phyloP scores from a whole-genome alignment of 805 yeast genomes.

The Candida koratica region DNA sequence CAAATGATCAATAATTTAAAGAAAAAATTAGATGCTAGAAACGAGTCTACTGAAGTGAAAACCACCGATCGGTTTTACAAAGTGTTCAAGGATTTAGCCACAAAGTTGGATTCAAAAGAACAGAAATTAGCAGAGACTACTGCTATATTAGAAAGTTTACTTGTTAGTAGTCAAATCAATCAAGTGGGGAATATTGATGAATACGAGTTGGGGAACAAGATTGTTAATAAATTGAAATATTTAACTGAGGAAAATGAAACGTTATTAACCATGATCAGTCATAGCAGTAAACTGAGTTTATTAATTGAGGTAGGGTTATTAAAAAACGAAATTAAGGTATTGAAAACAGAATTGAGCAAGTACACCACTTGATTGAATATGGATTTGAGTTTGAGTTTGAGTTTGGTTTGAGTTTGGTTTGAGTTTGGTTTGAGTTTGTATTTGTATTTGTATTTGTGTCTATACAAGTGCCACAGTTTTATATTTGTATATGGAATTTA shows the following conservation, averaged over 20 bases:
- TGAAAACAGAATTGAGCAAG: constrained; percentile 10
- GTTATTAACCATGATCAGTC: constrained; percentile 65
- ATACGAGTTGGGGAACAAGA: constrained; percentile 70
- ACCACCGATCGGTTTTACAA: constrained; percentile 26
- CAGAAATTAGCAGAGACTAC: constrained; percentile 61
- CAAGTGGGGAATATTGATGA: constrained; percentile 55
- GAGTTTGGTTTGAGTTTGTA: too few relatives aligned
- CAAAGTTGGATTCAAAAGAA: constrained; percentile 42
- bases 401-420: too few relatives aligned
- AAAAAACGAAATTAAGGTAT: constrained; percentile 31
- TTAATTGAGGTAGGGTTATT: constrained; percentile 64
- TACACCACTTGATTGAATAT: too few relatives aligned
- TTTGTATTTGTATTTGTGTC: too few relatives aligned
- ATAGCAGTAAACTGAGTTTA: constrained; percentile 70
- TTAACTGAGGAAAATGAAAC: constrained; percentile 67
- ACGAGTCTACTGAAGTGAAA: constrained; percentile 16
- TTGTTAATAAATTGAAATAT: constrained; percentile 56
- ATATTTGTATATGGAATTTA: too few relatives aligned
- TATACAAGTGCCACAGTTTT: too few relatives aligned
- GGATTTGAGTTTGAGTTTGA: too few relatives aligned
- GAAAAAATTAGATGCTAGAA: constrained; percentile 24
- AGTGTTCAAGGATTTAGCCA: constrained; percentile 47
- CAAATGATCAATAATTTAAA: constrained; percentile 35
- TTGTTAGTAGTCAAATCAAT: constrained; percentile 28
- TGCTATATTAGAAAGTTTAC: constrained; percentile 55